Conservation (phyloP, 306 rosid species). For the Vigna radiata region DNA sequence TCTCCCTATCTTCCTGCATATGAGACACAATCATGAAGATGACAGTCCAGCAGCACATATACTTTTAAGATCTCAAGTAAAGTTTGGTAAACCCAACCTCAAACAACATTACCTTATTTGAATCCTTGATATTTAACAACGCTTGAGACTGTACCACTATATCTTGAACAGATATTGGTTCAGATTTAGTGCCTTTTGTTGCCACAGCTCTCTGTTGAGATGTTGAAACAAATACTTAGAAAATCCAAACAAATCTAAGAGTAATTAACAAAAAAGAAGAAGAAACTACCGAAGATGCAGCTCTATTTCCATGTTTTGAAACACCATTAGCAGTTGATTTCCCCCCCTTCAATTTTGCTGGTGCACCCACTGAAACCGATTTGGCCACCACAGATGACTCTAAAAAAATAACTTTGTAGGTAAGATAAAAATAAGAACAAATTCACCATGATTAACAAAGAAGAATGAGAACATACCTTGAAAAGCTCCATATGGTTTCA, state of each 20-base stretch:
- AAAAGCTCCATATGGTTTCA: conserved; percentile 66
- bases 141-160: conserved; percentile 83
- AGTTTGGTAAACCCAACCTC: conserved; percentile 3
- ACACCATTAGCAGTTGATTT: conserved; percentile 78
- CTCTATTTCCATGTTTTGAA: conserved; percentile 79
- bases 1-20: conserved; percentile 93
- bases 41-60: conserved; percentile 8
- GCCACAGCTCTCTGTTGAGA: conserved; percentile 65
- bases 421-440: neutral
- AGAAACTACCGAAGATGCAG: conserved; percentile 69
- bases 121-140: conserved; percentile 85
- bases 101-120: conserved; percentile 77
- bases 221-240: conserved; percentile 38
- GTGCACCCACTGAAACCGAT: conserved; percentile 59
- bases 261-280: conserved; percentile 2
- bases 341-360: conserved; percentile 76
- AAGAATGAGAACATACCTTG: conserved; percentile 62
- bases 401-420: conserved; percentile 30
- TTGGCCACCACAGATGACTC: conserved; percentile 72
- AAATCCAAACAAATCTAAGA: conserved; percentile 28
- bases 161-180: conserved; percentile 75
- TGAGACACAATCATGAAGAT: conserved; percentile 33
- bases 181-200: conserved; percentile 66
- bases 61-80: conserved; percentile 28
- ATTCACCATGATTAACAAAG: conserved; percentile 26